Conservation (phyloP, 2,329 filamentous ascomycete genomes). For the Fusarium drepaniforme region DNA sequence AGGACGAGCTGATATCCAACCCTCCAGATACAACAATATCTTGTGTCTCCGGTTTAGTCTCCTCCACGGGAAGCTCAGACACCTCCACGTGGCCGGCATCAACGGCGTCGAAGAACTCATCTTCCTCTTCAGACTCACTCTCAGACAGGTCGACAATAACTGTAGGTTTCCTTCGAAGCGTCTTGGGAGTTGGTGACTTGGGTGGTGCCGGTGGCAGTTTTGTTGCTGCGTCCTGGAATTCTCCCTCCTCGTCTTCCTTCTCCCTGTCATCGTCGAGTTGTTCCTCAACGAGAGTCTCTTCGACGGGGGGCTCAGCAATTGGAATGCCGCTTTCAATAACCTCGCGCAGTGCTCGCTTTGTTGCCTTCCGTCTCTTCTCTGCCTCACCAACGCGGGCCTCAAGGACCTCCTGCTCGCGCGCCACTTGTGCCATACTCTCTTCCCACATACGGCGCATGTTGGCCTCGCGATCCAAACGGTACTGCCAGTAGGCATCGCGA, state of each 20-base stretch:
- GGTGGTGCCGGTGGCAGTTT: constrained; percentile 19
- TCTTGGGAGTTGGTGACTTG: constrained; percentile 43
- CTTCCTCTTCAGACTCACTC: constrained; percentile 83
- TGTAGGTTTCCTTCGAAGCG: constrained; percentile 67
- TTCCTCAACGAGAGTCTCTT: constrained; percentile 48
- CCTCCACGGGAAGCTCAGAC: constrained; percentile 71
- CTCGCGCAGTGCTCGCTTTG: constrained; percentile 90
- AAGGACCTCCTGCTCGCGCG: constrained; percentile 90
- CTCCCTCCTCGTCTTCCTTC: constrained; percentile 33
- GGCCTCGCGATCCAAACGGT: constrained; percentile 89
- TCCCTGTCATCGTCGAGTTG: constrained; percentile 42
- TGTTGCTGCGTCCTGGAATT: constrained; percentile 39
- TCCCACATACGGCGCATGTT: constrained; percentile 98
- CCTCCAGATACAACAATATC: constrained; percentile 56
- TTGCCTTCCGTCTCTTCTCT: constrained; percentile 88
- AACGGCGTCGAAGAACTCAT: constrained; percentile 98
- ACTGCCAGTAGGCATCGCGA: constrained; percentile 97
- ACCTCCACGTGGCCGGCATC: constrained; percentile 93
- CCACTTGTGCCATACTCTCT: constrained; percentile 98
- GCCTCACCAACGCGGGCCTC: constrained; percentile 90
- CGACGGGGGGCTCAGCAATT: constrained; percentile 45
- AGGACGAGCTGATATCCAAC: constrained; percentile 80
- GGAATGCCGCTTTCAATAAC: constrained; percentile 72
- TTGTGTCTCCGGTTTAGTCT: constrained; percentile 57
- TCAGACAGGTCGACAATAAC: constrained; percentile 83